phyloP scores from a whole-genome alignment of 352 stramenopile genomes.

The Phytophthora idaei region DNA sequence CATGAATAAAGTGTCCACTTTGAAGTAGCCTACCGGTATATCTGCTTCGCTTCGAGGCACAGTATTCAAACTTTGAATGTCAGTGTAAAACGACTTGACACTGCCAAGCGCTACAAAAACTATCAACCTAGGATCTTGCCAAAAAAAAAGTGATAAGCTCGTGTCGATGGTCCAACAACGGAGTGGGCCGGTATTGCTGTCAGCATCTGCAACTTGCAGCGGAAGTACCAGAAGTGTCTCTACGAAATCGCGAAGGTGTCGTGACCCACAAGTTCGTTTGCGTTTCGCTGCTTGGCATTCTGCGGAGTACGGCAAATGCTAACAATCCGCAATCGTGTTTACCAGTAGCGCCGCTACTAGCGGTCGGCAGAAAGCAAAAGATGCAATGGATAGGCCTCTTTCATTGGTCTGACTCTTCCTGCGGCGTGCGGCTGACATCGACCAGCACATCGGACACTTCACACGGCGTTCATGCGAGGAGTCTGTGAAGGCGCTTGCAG shows the following conservation, averaged over 20 bases:
- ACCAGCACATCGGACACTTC: background rate
- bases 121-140: too few relatives aligned
- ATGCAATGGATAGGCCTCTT: conserved; percentile 11
- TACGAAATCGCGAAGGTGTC: background rate
- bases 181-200: too few relatives aligned
- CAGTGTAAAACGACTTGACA: too few relatives aligned
- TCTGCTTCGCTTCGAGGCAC: too few relatives aligned
- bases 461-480: background rate
- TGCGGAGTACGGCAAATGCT: background rate
- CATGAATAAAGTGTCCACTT: too few relatives aligned
- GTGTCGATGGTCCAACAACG: too few relatives aligned
- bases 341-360: background rate
- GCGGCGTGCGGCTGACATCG: conserved; percentile 8
- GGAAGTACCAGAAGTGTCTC: background rate
- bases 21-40: too few relatives aligned
- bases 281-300: conserved; percentile 2
- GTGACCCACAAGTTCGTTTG: conserved; percentile 3
- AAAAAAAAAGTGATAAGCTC: too few relatives aligned
- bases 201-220: too few relatives aligned
- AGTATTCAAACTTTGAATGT: too few relatives aligned
- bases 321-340: background rate
- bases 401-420: conserved; percentile 14
- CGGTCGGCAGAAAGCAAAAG: background rate
- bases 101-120: too few relatives aligned
- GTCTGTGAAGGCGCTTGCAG: background rate